A percentile compares a stretch with the other conserved stretches of the same genome.
Conservation (phyloP, 306 rosid genomes). For the Cajanus cajan region DNA sequence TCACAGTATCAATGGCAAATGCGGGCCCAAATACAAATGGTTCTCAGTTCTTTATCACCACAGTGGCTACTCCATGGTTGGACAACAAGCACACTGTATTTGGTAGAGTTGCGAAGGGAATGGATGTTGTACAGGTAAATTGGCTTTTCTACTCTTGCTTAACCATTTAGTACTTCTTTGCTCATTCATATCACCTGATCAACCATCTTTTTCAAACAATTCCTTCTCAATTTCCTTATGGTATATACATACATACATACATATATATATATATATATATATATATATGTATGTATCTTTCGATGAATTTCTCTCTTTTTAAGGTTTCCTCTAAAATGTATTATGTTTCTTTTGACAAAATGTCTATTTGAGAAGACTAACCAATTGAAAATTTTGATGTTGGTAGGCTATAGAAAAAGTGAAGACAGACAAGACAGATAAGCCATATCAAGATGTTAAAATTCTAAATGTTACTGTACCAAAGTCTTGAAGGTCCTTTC, state of each 20-base stretch:
- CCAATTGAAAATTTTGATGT: slow-evolving; percentile 20
- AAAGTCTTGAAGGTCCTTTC: slow-evolving; percentile 59
- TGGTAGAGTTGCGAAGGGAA: slow-evolving; percentile 91
- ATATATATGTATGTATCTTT: slow-evolving; percentile 18
- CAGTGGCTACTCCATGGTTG: slow-evolving; percentile 99
- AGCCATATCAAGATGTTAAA: slow-evolving; percentile 92
- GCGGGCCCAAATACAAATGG: slow-evolving; percentile 94
- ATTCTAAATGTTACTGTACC: slow-evolving; percentile 93
- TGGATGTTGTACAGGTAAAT: slow-evolving; percentile 96
- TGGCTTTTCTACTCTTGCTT: slow-evolving; percentile 17
- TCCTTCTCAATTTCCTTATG: not conserved
- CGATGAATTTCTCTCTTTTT: not conserved
- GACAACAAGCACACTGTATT: slow-evolving; percentile 97
- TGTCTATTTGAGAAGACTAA: not conserved
- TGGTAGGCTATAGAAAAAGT: slow-evolving; percentile 88
- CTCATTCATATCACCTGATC: not conserved
- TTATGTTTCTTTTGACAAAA: not conserved
- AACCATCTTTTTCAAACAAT: not conserved
- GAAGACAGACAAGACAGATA: slow-evolving; percentile 82
- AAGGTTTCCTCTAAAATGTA: not conserved
- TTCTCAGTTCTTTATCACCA: slow-evolving; percentile 96
- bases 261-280: too few species aligned
- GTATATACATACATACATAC: too few species aligned
- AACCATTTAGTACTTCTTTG: not conserved
- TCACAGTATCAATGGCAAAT: slow-evolving; percentile 97